phyloP scores from a whole-genome alignment of 352 stramenopile genomes.

The Phytopythium delawarense region DNA sequence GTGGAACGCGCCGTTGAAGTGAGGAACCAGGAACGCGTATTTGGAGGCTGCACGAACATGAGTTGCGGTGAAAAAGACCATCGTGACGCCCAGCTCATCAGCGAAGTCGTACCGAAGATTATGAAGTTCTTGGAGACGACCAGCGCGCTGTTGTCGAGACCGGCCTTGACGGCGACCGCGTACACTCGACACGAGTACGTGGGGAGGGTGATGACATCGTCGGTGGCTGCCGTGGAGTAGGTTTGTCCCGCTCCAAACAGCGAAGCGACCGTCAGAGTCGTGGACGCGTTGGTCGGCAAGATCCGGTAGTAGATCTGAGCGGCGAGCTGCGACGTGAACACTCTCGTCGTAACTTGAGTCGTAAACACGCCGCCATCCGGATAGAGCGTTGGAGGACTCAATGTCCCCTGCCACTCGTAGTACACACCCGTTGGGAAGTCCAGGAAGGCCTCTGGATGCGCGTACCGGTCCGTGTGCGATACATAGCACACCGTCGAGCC shows the following conservation, averaged over 20 bases:
- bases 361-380: constrained; percentile 50
- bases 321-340: constrained; percentile 50
- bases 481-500: constrained; percentile 60
- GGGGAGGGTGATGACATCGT: constrained; percentile 47
- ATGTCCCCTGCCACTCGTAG: constrained; percentile 71
- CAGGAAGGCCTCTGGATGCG: constrained; percentile 58
- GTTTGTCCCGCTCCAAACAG: constrained; percentile 25
- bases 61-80: background rate
- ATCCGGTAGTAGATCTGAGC: constrained; percentile 64
- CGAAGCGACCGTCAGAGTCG: constrained; percentile 9
- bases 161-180: constrained; percentile 58
- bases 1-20: constrained; percentile 70
- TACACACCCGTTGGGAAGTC: constrained; percentile 63
- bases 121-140: constrained; percentile 45
- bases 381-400: constrained; percentile 42
- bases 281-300: constrained; percentile 15
- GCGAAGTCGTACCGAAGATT: constrained; percentile 44
- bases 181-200: constrained; percentile 57
- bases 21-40: constrained; percentile 66
- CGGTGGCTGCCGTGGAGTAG: constrained; percentile 28
- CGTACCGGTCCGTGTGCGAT: constrained; percentile 66
- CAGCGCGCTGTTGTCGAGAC: constrained; percentile 44
- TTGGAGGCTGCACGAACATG: constrained; percentile 41
- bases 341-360: constrained; percentile 47
- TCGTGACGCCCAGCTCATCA: background rate